Percentiles rank a stretch among this genome's conserved stretches.
These are phyloP conservation scores for Kodamaea lidongshanica DNA, from an alignment of 805 yeast genomes.

Conservation along the genomic window DNA sequence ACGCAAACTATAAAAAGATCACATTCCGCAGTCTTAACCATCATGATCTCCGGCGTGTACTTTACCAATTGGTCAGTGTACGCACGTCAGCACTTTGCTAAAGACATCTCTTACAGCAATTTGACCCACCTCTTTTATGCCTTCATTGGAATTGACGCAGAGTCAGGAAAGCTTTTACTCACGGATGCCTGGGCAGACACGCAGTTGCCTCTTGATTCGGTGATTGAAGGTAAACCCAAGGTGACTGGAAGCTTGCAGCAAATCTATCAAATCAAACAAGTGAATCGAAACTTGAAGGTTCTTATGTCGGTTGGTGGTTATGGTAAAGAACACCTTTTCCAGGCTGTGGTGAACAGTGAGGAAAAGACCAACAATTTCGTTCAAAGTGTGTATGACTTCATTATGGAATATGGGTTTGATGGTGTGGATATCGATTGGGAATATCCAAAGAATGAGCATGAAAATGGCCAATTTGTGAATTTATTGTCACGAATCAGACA, in stretches of 20 bases:
- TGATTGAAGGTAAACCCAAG: conserved; percentile 10
- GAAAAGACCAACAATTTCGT: conserved; percentile 42
- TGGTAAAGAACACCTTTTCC: conserved; percentile 45
- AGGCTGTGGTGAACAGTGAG: conserved; percentile 18
- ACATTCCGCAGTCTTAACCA: too few species aligned
- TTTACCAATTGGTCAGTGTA: conserved; percentile 45
- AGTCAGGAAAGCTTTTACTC: conserved; percentile 47
- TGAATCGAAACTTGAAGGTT: conserved; percentile 41
- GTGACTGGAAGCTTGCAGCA: conserved; percentile 47
- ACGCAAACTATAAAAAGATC: too few species aligned
- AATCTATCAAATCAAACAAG: conserved; percentile 41
- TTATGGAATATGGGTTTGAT: conserved; percentile 62
- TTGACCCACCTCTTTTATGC: conserved; percentile 75
- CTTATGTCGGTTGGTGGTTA: conserved; percentile 82
- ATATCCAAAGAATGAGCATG: conserved; percentile 51
- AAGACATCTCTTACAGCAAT: conserved; percentile 50
- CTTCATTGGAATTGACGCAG: conserved; percentile 54
- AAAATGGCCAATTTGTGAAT: conserved; percentile 40
- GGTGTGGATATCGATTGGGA: conserved; percentile 97
- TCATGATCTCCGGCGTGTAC: conserved; percentile 46
- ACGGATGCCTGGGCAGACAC: conserved; percentile 66
- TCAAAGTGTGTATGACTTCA: conserved; percentile 38
- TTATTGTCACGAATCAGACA: conserved; percentile 38
- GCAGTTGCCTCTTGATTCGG: conserved; percentile 30
- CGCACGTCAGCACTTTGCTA: conserved; percentile 44